Conservation (phyloP, 139 green algal genomes). For the Helicosporidium sp. region DNA sequence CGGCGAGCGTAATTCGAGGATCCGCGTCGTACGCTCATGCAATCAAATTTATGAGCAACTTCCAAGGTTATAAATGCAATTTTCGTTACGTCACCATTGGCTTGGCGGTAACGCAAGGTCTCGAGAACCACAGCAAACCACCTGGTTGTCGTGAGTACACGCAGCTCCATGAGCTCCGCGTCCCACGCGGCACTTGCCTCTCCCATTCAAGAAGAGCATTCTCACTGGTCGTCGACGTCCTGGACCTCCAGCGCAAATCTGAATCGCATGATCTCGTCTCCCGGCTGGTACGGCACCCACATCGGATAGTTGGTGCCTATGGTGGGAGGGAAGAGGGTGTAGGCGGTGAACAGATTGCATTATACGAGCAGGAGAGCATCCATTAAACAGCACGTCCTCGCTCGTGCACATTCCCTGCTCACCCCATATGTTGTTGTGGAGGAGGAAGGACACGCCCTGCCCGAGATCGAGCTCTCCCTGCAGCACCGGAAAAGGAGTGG, state of each 20-base stretch:
- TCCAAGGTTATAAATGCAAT: too few species aligned
- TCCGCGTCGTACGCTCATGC: too few species aligned
- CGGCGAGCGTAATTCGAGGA: too few species aligned
- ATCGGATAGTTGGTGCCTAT: slow-evolving; percentile 7
- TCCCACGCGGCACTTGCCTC: neutral
- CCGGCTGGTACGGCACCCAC: slow-evolving; percentile 20
- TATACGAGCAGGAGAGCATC: neutral
- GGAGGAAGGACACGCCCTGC: slow-evolving; percentile 20
- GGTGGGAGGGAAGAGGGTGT: neutral
- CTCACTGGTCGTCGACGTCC: neutral
- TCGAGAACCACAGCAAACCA: too few species aligned
- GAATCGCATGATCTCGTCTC: slow-evolving; percentile 26
- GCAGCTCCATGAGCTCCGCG: neutral
- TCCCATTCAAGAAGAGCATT: too few species aligned
- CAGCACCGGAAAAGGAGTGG: slow-evolving; percentile 20
- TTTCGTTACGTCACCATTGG: too few species aligned
- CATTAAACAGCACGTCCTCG: too few species aligned
- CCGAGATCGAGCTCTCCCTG: slow-evolving; percentile 14
- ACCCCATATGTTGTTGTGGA: slow-evolving; percentile 35
- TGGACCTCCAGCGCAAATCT: slow-evolving; percentile 24
- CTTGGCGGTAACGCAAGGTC: too few species aligned
- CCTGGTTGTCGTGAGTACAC: too few species aligned
- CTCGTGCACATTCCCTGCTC: slow-evolving; percentile 3
- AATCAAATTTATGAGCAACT: too few species aligned
- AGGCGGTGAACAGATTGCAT: neutral